phyloP scores from a whole-genome alignment of 169 alveolate genomes.

The Plasmodium vinckei region DNA sequence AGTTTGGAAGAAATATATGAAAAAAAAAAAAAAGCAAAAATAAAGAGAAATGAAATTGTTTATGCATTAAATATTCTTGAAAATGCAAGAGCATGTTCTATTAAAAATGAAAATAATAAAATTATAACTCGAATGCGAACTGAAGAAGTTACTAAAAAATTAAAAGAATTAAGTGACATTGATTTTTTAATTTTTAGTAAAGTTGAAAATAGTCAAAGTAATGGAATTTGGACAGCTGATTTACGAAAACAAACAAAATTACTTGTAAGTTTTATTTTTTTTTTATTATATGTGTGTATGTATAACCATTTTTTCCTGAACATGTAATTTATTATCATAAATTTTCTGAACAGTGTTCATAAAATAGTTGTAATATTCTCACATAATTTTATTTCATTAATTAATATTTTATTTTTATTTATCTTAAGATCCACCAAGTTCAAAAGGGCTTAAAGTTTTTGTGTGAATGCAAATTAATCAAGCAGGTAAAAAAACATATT shows the following conservation, averaged over 20 bases:
- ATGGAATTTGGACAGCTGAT: slow-evolving; percentile 95
- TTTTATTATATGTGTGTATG: no score
- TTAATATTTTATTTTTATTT: neutral
- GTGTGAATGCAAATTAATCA: slow-evolving; percentile 88
- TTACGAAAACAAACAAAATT: slow-evolving; percentile 90
- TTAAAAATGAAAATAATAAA: slow-evolving; percentile 78
- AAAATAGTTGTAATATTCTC: neutral
- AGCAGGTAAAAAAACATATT: slow-evolving; percentile 66
- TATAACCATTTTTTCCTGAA: no score
- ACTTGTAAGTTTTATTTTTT: slow-evolving; percentile 42
- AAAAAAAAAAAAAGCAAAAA: slow-evolving; percentile 52
- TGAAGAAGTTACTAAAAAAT: slow-evolving; percentile 85
- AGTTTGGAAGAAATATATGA: slow-evolving; percentile 67
- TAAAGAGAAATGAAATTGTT: slow-evolving; percentile 72
- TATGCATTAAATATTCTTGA: slow-evolving; percentile 79
- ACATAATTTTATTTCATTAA: neutral
- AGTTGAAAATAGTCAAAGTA: slow-evolving; percentile 92
- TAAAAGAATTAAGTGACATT: slow-evolving; percentile 86
- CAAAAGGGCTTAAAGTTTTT: slow-evolving; percentile 90
- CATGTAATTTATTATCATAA: neutral
- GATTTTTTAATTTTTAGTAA: slow-evolving; percentile 92
- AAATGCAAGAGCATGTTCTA: slow-evolving; percentile 80
- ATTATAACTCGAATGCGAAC: slow-evolving; percentile 84
- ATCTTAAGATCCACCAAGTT: slow-evolving; percentile 87
- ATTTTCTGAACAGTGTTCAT: neutral